Evolutionary conservation across 2,329 filamentous ascomycete species (phyloP), one percentile per base, ranked within the genome.

Genomic region (Stemphylium beticola): DNA sequence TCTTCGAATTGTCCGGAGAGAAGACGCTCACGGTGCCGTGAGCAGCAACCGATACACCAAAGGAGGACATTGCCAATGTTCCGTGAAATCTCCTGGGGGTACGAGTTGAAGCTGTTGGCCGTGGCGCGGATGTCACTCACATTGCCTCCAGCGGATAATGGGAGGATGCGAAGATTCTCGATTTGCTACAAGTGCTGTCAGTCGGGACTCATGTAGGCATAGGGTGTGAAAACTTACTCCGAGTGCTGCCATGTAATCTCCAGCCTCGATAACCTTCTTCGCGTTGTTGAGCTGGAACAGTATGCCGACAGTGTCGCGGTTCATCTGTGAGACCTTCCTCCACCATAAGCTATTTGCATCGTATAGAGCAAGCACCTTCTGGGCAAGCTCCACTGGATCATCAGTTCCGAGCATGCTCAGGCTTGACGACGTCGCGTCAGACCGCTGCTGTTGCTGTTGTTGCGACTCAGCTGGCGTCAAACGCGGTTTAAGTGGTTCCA

Each of bases 31-130:
- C 91, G 85, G 76, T 96, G 89, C 52, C 87, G 85, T 44, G 89
- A 88, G 76, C 93, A 96, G 78, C 90, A 92, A 37, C 89, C 84
- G 63, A 99, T 91, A 44, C 92, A 92, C 95, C 95, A 98, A 79
- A 96, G 89, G 60, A 99, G 84, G 58, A 98, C 82, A 75, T 93
- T 92, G 15, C 93, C 93, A 66, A 97, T 87, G 69, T 95, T 96
- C 72, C 91, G 88, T 2, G 93, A 89, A 36, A 99, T 90, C 7
- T 92, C 86, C 63, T 91, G 86, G 4, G 92, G 85, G 36, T 96
- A 83, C 1, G 84, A 82, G 14, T 91, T 85, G 78, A 99, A 98
- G 58, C 87, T 88, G 66, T 91, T 87, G 1, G 93, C 92, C 57
- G 87, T 87, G 61, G 83, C 83, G 60, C 95, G 91, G 76, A 99